A percentile compares a stretch with the other conserved stretches of the same genome.
Evolutionary conservation across 2,329 filamentous ascomycete species (phyloP).

Genomic region (Pseudogymnoascus verrucosus): DNA sequence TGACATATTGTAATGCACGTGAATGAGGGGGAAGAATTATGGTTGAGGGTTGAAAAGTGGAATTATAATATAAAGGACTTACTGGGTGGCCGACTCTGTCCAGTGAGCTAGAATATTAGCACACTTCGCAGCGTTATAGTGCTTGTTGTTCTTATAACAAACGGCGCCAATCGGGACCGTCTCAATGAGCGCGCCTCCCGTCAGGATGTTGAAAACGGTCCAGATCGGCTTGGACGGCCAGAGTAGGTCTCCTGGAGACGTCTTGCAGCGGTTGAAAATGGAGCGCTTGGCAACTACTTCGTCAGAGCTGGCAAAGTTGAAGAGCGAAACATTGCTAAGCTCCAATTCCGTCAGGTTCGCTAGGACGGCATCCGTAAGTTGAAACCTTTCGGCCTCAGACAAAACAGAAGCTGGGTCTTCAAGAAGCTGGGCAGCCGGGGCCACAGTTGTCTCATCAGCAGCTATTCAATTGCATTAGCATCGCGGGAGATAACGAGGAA

Average conservation of each 20-base stretch:
- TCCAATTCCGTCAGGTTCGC: conserved; percentile 13
- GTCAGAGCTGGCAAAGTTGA: conserved; percentile 11
- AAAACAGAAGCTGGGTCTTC: not conserved
- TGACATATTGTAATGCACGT: not conserved
- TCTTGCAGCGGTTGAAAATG: conserved; percentile 16
- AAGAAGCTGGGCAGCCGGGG: not conserved
- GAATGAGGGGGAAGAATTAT: conserved; percentile 18
- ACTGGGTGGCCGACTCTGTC: conserved; percentile 31
- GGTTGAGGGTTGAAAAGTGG: conserved; percentile 15
- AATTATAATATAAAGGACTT: conserved; percentile 10
- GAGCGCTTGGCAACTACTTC: not conserved
- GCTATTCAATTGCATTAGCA: not conserved
- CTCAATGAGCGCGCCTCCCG: conserved; percentile 35
- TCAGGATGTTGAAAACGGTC: conserved; percentile 38
- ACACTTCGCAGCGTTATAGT: conserved; percentile 10
- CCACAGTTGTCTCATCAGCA: not conserved
- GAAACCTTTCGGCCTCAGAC: conserved; percentile 14
- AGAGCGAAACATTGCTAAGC: conserved; percentile 13
- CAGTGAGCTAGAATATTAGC: conserved; percentile 23
- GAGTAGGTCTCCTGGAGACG: conserved; percentile 19
- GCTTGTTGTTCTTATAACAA: conserved; percentile 11
- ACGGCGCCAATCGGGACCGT: conserved; percentile 14
- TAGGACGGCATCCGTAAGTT: conserved; percentile 18
- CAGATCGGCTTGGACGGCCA: conserved; percentile 43
- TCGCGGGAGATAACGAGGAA: not conserved